A percentile compares a stretch with the other conserved stretches of the same genome.
Conservation (phyloP, 371 early-diverging fungal genomes). For the Synchytrium microbalum region DNA sequence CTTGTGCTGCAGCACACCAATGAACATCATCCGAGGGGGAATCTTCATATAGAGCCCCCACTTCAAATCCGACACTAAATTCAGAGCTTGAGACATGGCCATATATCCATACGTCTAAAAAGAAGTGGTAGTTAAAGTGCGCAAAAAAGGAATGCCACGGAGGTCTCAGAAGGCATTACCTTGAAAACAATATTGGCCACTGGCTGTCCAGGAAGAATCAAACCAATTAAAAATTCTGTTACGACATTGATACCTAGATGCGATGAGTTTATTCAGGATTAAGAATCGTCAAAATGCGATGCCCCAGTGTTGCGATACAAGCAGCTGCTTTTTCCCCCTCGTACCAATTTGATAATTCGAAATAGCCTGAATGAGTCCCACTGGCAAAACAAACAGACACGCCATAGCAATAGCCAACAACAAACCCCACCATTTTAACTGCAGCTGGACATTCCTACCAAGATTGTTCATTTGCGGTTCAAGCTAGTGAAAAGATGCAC, state of each 20-base stretch:
- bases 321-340: no score
- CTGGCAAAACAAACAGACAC: slow-evolving; percentile 64
- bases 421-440: slow-evolving; percentile 36
- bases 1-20: no score
- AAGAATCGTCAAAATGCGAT: no score
- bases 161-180: no score
- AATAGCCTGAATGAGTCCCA: slow-evolving; percentile 35
- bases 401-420: slow-evolving; percentile 58
- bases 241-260: slow-evolving; percentile 29
- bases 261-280: no score
- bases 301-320: no score
- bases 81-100: neutral
- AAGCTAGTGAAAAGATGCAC: no score
- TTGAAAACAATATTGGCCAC: neutral
- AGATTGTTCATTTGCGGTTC: no score
- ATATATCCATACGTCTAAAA: slow-evolving; percentile 1
- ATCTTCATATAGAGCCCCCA: slow-evolving; percentile 43
- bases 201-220: slow-evolving; percentile 16
- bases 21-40: slow-evolving; percentile 35
- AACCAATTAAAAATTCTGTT: slow-evolving; percentile 32
- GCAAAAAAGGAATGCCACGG: no score
- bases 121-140: no score
- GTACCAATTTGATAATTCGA: slow-evolving; percentile 13
- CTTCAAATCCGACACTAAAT: neutral
- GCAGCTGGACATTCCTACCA: neutral